Percentiles rank a stretch among this genome's conserved stretches.
Evolutionary conservation across 2,329 filamentous ascomycete genomes (phyloP).

Genomic region (Scortechinia acanthostroma): DNA sequence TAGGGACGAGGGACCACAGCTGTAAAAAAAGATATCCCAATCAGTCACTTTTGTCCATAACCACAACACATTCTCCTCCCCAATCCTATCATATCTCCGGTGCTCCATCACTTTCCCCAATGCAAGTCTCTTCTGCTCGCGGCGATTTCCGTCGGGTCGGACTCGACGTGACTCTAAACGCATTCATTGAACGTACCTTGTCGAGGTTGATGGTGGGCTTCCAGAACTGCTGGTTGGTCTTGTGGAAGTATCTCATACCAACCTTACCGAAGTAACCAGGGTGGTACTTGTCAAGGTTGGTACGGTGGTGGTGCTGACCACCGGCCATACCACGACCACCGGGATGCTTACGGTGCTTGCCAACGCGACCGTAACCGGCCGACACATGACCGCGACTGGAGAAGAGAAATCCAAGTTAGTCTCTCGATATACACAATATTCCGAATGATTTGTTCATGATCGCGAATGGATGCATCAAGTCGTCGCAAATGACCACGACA

Average conservation of each 20-base stretch:
- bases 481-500: not conserved
- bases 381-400: slow-evolving; percentile 90
- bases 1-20: slow-evolving; percentile 93
- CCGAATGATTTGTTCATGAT: too few species aligned
- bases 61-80: too few species aligned
- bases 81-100: too few species aligned
- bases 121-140: not conserved
- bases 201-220: slow-evolving; percentile 98
- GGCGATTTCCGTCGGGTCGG: not conserved
- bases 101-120: not conserved
- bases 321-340: slow-evolving; percentile 84
- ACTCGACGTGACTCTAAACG: not conserved
- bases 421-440: slow-evolving; percentile 3
- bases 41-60: too few species aligned
- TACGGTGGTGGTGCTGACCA: slow-evolving; percentile 98
- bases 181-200: slow-evolving; percentile 60
- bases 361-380: slow-evolving; percentile 94
- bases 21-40: slow-evolving; percentile 27
- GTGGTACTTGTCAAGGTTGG: slow-evolving; percentile 78
- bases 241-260: slow-evolving; percentile 94
- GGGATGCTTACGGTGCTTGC: slow-evolving; percentile 94
- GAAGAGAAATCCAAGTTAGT: slow-evolving; percentile 10
- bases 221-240: slow-evolving; percentile 92
- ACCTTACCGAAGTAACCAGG: slow-evolving; percentile 99
- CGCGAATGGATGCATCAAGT: too few species aligned